phyloP scores from a whole-genome alignment of 2,329 filamentous ascomycete species.

The Sporothrix brunneoviolacea region DNA sequence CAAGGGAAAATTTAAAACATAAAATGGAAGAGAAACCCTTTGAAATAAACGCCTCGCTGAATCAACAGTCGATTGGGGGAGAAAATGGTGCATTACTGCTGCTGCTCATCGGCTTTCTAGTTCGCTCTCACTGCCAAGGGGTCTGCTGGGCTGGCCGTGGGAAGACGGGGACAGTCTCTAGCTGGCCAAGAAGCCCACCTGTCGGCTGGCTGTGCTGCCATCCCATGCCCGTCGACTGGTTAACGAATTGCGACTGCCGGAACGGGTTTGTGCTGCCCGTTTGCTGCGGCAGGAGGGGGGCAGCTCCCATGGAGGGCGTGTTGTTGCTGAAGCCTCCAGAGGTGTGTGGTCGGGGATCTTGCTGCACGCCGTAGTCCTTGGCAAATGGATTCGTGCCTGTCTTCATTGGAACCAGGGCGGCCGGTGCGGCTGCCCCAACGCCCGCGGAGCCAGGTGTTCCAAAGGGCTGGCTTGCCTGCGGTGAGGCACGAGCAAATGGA shows the following conservation, averaged over 20 bases:
- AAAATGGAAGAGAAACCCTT: neutral
- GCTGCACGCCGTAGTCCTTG: slow-evolving; percentile 33
- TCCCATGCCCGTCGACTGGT: slow-evolving; percentile 77
- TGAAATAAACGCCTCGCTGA: slow-evolving; percentile 16
- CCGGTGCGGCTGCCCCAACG: slow-evolving; percentile 25
- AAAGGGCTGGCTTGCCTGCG: slow-evolving; percentile 35
- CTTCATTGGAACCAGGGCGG: slow-evolving; percentile 40
- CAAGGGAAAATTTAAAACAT: neutral
- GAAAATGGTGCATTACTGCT: too few relatives aligned
- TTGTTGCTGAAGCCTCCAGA: slow-evolving; percentile 68
- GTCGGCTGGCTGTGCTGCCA: slow-evolving; percentile 81
- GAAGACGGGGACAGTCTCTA: slow-evolving; percentile 78
- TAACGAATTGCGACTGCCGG: slow-evolving; percentile 82
- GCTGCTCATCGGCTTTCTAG: too few relatives aligned
- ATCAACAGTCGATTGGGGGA: slow-evolving; percentile 7
- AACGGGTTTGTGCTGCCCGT: slow-evolving; percentile 94
- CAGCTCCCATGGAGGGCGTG: slow-evolving; percentile 21
- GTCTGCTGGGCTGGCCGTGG: slow-evolving; percentile 65
- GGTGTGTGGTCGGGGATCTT: slow-evolving; percentile 30
- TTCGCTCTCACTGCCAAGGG: slow-evolving; percentile 56
- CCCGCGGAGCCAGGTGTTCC: slow-evolving; percentile 30
- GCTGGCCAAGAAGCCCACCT: slow-evolving; percentile 70
- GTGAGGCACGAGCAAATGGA: slow-evolving; percentile 68
- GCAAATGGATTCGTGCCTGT: slow-evolving; percentile 58
- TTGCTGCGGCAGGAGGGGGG: slow-evolving; percentile 59